Percentiles rank a stretch among this genome's conserved stretches.
These are phyloP conservation scores for Neofusicoccum sp. DNA, from an alignment of 2,329 filamentous ascomycete species.

Conservation along the genomic window DNA sequence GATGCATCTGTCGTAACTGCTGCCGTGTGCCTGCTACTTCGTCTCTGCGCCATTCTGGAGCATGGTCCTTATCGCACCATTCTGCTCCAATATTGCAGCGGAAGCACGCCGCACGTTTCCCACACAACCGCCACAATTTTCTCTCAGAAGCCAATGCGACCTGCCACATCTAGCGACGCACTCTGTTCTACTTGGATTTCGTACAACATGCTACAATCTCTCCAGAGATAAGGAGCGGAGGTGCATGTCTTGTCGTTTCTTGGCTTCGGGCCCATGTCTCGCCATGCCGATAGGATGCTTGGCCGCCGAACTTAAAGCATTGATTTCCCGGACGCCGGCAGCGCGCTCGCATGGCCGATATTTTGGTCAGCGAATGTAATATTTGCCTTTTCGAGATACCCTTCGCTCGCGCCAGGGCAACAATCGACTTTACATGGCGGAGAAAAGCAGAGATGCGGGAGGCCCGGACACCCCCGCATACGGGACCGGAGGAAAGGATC, in stretches of 20 bases:
- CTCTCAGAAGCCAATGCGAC: not conserved
- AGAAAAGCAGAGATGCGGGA: not conserved
- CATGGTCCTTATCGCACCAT: not conserved
- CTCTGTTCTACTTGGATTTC: not conserved
- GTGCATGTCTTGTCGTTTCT: not conserved
- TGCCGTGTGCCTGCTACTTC: not conserved
- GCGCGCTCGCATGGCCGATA: not conserved
- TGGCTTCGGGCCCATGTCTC: not conserved
- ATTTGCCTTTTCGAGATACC: not conserved
- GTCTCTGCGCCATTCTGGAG: not conserved
- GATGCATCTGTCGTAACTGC: not conserved
- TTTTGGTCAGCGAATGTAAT: not conserved
- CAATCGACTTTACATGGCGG: not conserved
- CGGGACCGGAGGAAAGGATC: not conserved
- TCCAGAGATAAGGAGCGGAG: not conserved
- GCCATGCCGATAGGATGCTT: not conserved
- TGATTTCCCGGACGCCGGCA: not conserved
- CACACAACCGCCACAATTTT: not conserved
- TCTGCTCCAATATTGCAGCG: slow-evolving; percentile 2
- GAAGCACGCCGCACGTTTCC: not conserved
- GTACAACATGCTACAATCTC: not conserved
- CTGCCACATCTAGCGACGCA: not conserved
- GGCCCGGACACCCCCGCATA: not conserved
- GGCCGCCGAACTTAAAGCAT: not conserved
- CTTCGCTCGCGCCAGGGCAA: not conserved